Conservation (phyloP, 2,329 filamentous ascomycete genomes). For the Arthrobotrys entomopaga region DNA sequence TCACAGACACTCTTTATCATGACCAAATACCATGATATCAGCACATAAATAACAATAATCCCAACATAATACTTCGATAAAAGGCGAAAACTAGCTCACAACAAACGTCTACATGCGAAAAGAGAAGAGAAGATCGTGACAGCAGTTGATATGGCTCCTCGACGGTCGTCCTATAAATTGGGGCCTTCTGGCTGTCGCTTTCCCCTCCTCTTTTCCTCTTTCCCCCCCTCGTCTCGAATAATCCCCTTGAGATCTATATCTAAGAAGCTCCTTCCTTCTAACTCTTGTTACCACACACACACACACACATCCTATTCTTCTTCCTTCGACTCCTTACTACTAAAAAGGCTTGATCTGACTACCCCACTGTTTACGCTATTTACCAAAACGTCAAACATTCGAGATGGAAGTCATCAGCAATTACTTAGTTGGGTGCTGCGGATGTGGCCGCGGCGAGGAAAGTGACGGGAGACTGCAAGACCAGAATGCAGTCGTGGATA, state of each 20-base stretch:
- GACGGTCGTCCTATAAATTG: conserved; percentile 20
- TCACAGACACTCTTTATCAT: not conserved
- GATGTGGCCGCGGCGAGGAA: conserved; percentile 47
- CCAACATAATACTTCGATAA: too few relatives aligned
- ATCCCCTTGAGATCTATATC: conserved; percentile 24
- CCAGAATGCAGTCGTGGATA: conserved; percentile 36
- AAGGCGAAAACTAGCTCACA: not conserved
- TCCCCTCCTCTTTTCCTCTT: conserved; percentile 24
- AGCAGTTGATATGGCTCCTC: conserved; percentile 8
- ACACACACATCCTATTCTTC: conserved; percentile 33
- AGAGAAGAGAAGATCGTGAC: not conserved
- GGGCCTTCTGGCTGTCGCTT: conserved; percentile 44
- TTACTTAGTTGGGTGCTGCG: conserved; percentile 50
- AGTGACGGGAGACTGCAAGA: conserved; percentile 20
- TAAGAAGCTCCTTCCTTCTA: conserved; percentile 20
- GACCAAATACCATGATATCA: not conserved
- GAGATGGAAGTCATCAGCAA: conserved; percentile 46
- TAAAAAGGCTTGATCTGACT: conserved; percentile 25
- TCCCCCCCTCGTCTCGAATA: conserved; percentile 18
- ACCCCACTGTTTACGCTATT: conserved; percentile 39
- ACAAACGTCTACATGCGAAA: not conserved
- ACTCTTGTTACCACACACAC: conserved; percentile 17
- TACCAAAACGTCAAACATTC: conserved; percentile 34
- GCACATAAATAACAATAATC: too few relatives aligned
- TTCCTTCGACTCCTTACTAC: not conserved